phyloP scores from a whole-genome alignment of 116 monocot species.

The Posidonia oceanica region DNA sequence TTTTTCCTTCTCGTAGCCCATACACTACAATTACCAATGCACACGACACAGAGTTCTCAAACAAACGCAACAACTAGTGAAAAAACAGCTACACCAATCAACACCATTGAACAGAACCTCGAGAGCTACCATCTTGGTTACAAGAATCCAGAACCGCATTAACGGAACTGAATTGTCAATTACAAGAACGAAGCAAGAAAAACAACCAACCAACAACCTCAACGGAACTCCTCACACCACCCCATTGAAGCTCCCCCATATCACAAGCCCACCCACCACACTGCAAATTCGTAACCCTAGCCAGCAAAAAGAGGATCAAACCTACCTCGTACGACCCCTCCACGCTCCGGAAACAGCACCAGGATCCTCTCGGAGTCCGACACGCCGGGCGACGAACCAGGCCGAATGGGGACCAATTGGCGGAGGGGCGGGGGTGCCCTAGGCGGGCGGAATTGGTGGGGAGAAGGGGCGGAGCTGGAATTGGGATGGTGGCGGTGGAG shows the following conservation, averaged over 20 bases:
- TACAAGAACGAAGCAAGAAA: neutral
- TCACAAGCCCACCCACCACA: neutral
- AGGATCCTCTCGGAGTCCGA: neutral
- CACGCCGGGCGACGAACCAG: neutral
- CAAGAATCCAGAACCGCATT: neutral
- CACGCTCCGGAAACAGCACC: no score
- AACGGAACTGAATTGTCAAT: neutral
- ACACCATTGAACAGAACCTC: no score
- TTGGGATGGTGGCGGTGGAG: neutral
- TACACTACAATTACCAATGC: no score
- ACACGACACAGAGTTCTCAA: no score
- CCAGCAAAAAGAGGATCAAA: neutral
- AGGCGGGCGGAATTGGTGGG: neutral
- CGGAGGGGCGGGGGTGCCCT: constrained; percentile 4
- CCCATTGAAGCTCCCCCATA: neutral
- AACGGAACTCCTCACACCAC: neutral
- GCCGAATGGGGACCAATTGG: neutral
- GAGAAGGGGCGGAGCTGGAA: neutral
- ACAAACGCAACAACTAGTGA: no score
- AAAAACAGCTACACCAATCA: no score
- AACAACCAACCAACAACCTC: neutral
- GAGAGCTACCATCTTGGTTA: no score
- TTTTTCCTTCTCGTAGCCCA: no score
- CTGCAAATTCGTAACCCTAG: constrained; percentile 3
- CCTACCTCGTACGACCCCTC: neutral